Conservation (phyloP, 2,329 filamentous ascomycete genomes). For the Davidsoniella australis region DNA sequence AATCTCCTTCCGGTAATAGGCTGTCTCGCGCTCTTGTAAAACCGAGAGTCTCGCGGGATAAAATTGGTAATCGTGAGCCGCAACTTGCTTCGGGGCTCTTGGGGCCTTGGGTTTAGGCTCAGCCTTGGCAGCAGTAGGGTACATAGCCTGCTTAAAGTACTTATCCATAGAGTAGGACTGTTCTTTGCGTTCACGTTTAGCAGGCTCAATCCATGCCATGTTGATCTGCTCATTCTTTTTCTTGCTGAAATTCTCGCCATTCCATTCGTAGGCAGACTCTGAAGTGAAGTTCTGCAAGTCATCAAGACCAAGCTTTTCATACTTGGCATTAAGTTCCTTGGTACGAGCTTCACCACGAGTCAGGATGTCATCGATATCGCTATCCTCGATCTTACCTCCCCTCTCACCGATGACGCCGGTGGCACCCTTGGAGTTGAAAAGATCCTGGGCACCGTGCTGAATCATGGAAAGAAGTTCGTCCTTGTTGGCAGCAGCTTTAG, state of each 20-base stretch:
- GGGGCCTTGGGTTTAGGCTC: constrained; percentile 90
- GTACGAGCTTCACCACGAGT: constrained; percentile 77
- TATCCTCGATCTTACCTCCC: constrained; percentile 53
- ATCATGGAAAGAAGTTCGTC: constrained; percentile 97
- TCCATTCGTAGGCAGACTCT: constrained; percentile 97
- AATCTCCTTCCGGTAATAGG: constrained; percentile 90
- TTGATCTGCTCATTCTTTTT: constrained; percentile 74
- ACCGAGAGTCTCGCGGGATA: constrained; percentile 73
- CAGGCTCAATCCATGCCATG: constrained; percentile 91
- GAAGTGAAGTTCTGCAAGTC: constrained; percentile 96
- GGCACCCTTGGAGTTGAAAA: constrained; percentile 61
- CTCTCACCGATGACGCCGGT: constrained; percentile 42
- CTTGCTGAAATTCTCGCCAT: constrained; percentile 86
- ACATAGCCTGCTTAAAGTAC: constrained; percentile 86
- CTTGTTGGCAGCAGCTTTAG: constrained; percentile 84
- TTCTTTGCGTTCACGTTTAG: constrained; percentile 95
- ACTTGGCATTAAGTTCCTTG: constrained; percentile 77
- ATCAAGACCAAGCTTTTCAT: constrained; percentile 92
- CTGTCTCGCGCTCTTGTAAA: constrained; percentile 90
- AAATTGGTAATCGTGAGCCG: constrained; percentile 93
- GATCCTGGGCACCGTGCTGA: constrained; percentile 90
- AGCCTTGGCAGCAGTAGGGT: constrained; percentile 53
- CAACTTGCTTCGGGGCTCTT: constrained; percentile 82
- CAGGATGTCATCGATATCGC: constrained; percentile 81
- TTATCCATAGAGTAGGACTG: constrained; percentile 98